Conservation (phyloP, 768 basidiomycete genomes). For the Russula emetica region DNA sequence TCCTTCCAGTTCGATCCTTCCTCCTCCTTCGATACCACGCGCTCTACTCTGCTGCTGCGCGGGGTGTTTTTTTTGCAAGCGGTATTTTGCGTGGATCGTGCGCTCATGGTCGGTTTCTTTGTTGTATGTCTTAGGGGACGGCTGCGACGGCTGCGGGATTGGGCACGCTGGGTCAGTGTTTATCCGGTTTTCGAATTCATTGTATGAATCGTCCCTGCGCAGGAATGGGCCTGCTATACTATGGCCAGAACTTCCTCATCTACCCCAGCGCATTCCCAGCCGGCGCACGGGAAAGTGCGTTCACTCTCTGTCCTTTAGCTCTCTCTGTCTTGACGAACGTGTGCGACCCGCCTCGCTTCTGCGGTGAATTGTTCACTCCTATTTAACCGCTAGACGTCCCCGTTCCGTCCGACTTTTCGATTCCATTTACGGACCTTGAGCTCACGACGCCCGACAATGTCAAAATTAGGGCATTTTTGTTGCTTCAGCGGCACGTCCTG, state of each 20-base stretch:
- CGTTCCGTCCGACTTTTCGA: slow-evolving; percentile 59
- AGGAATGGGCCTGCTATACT: slow-evolving; percentile 76
- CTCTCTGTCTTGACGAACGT: neutral
- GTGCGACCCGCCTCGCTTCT: neutral
- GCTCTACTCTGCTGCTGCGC: neutral
- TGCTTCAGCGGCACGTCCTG: slow-evolving; percentile 57
- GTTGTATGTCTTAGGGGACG: slow-evolving; percentile 32
- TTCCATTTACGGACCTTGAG: slow-evolving; percentile 72
- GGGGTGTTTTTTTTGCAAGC: neutral
- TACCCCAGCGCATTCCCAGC: slow-evolving; percentile 82
- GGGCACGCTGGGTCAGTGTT: slow-evolving; percentile 34
- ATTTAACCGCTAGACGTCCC: slow-evolving; percentile 53
- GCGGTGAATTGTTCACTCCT: neutral
- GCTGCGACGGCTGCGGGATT: slow-evolving; percentile 38
- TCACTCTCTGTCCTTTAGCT: neutral
- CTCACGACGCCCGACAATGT: slow-evolving; percentile 70
- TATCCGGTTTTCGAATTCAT: neutral
- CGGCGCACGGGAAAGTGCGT: slow-evolving; percentile 70
- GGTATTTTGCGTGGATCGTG: neutral
- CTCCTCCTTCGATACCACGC: neutral
- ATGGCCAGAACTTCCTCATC: slow-evolving; percentile 84
- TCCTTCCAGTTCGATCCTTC: neutral
- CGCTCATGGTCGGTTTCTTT: neutral
- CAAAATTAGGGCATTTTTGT: slow-evolving; percentile 70
- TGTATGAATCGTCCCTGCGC: too few relatives aligned